A percentile compares a stretch with the other conserved stretches of the same genome.
These are phyloP conservation scores for Blastocystis sp. DNA, from an alignment of 352 stramenopile species.

Conservation along the genomic window DNA sequence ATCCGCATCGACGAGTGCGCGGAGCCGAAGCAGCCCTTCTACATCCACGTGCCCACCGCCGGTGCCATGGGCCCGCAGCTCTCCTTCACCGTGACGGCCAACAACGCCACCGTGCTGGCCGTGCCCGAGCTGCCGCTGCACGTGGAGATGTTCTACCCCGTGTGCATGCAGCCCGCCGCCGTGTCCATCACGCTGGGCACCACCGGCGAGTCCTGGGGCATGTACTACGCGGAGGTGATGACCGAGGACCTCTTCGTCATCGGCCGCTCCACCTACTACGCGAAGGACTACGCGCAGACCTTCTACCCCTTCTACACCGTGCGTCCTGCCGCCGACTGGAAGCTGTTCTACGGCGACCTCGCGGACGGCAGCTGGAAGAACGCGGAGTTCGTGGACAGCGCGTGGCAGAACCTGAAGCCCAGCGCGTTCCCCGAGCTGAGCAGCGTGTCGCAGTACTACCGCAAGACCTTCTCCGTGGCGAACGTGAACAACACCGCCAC, in stretches of 20 bases:
- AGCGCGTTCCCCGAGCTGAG: slow-evolving; percentile 32
- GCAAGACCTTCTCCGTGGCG: slow-evolving; percentile 39
- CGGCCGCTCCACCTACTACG: not conserved
- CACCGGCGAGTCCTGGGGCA: not conserved
- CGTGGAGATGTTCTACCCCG: slow-evolving; percentile 59
- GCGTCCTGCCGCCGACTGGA: slow-evolving; percentile 4
- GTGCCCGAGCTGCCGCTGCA: slow-evolving; percentile 39
- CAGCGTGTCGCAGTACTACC: slow-evolving; percentile 57
- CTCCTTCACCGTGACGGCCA: not conserved
- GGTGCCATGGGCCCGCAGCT: slow-evolving; percentile 52
- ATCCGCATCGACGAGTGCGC: slow-evolving; percentile 54
- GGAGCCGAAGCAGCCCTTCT: slow-evolving; percentile 13
- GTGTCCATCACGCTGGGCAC: not conserved
- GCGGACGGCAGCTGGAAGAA: slow-evolving; percentile 25
- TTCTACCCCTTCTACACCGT: slow-evolving; percentile 59
- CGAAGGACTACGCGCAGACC: not conserved
- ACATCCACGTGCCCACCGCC: slow-evolving; percentile 14
- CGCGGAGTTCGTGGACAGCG: slow-evolving; percentile 7
- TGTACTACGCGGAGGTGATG: slow-evolving; percentile 58
- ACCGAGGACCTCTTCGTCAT: slow-evolving; percentile 35
- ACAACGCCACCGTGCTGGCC: not conserved
- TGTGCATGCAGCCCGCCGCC: not conserved
- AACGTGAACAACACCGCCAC: not conserved
- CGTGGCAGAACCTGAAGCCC: not conserved
- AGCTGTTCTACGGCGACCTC: slow-evolving; percentile 26